Conservation (phyloP, 1,284 basidiomycete species). For the Golubevia pallescens region DNA sequence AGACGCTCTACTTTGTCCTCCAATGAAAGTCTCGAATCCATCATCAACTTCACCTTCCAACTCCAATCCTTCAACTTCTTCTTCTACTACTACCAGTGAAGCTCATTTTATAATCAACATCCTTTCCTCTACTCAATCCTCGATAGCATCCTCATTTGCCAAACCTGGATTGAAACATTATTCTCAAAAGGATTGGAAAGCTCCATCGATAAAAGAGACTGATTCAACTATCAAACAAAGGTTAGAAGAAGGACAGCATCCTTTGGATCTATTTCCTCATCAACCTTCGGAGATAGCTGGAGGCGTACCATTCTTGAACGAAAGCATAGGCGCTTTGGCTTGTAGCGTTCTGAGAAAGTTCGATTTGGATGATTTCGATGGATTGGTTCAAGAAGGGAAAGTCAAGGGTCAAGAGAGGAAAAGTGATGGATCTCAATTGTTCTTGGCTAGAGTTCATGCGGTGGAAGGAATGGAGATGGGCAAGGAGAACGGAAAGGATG, state of each 20-base stretch:
- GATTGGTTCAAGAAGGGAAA: not conserved
- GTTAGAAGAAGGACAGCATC: not conserved
- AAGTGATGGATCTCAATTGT: constrained; percentile 8
- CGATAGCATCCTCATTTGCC: constrained; percentile 10
- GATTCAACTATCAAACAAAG: too few relatives aligned
- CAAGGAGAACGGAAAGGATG: not conserved
- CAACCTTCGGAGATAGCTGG: constrained; percentile 7
- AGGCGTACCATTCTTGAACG: constrained; percentile 8
- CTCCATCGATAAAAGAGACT: not conserved
- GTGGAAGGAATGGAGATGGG: constrained; percentile 5
- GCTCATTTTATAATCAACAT: constrained; percentile 19
- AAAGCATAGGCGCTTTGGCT: constrained; percentile 12
- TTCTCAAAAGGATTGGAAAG: not conserved
- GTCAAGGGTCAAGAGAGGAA: constrained; percentile 1
- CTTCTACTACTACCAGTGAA: not conserved
- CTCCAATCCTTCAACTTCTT: not conserved
- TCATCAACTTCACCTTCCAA: not conserved
- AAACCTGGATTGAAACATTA: constrained; percentile 11
- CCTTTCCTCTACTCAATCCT: constrained; percentile 10
- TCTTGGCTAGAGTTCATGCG: constrained; percentile 14
- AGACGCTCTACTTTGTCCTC: constrained; percentile 8
- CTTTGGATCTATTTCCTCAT: not conserved
- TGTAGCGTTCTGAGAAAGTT: constrained; percentile 9
- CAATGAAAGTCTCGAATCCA: not conserved
- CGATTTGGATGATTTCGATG: constrained; percentile 4